Percentiles rank a stretch among this genome's conserved stretches.
These are phyloP conservation scores for Trichoderma sp. DNA, from an alignment of 2,329 filamentous ascomycete genomes.

Conservation along the genomic window DNA sequence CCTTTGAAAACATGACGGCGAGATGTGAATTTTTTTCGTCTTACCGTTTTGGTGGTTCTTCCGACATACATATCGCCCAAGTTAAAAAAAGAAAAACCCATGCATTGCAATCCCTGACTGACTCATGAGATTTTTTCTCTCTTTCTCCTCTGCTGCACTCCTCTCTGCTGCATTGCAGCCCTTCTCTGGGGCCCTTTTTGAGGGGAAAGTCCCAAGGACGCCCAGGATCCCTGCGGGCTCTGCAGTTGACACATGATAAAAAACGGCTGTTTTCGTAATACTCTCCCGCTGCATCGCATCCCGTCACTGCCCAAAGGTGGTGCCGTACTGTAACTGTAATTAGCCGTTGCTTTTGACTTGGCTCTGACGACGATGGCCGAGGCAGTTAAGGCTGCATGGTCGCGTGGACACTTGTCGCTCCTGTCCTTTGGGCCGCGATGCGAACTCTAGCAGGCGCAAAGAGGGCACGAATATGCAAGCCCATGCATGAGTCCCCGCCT, in stretches of 20 bases:
- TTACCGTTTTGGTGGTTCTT: constrained; percentile 30
- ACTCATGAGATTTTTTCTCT: background rate
- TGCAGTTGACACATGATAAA: constrained; percentile 15
- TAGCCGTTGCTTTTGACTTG: background rate
- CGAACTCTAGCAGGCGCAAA: constrained; percentile 10
- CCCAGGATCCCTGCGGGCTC: background rate
- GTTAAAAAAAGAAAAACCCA: background rate
- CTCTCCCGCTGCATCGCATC: background rate
- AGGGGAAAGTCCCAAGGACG: background rate
- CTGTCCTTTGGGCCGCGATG: constrained; percentile 17
- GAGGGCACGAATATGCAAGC: constrained; percentile 9
- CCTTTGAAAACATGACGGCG: constrained; percentile 26
- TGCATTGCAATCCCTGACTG: background rate
- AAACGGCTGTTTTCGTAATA: constrained; percentile 2
- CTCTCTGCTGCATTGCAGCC: background rate
- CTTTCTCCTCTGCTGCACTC: background rate
- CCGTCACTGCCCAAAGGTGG: constrained; percentile 6
- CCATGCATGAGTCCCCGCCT: background rate
- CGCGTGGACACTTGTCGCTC: constrained; percentile 18
- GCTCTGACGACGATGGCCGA: constrained; percentile 3
- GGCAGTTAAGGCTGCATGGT: constrained; percentile 13
- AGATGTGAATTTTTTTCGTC: constrained; percentile 24
- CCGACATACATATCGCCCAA: constrained; percentile 32
- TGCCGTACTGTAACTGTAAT: background rate
- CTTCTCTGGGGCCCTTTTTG: background rate